phyloP scores from a whole-genome alignment of 179 eudicot species.

The Spinacia oleracea region DNA sequence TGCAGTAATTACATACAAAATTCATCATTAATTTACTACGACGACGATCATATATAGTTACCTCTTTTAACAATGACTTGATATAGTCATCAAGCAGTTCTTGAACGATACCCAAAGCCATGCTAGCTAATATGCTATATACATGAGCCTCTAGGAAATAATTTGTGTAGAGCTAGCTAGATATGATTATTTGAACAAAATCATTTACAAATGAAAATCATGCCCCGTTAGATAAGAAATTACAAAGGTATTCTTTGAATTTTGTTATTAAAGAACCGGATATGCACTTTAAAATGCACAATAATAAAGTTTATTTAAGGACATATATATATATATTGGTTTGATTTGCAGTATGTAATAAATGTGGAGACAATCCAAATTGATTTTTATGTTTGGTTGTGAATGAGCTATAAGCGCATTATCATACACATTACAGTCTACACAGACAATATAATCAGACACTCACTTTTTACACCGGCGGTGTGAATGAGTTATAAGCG shows the following conservation, averaged over 20 bases:
- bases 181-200: background rate
- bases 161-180: background rate
- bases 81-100: slow-evolving; percentile 28
- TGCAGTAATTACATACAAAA: background rate
- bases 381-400: too few species aligned
- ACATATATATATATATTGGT: background rate
- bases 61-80: slow-evolving; percentile 31
- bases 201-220: background rate
- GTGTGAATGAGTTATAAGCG: too few species aligned
- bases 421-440: too few species aligned
- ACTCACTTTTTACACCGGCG: too few species aligned
- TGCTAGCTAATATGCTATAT: background rate
- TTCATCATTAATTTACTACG: background rate
- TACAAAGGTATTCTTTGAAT: background rate
- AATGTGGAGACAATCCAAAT: background rate
- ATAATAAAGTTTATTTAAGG: background rate
- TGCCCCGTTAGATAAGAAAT: background rate
- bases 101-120: slow-evolving; percentile 34
- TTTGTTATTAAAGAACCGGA: background rate
- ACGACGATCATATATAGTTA: too few species aligned
- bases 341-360: background rate
- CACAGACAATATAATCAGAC: too few species aligned
- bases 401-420: too few species aligned
- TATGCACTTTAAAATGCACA: background rate
- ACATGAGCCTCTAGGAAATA: background rate